Evolutionary conservation across 1,139 yeast species (phyloP).

Genomic region (Yamadazyma mexicana): DNA sequence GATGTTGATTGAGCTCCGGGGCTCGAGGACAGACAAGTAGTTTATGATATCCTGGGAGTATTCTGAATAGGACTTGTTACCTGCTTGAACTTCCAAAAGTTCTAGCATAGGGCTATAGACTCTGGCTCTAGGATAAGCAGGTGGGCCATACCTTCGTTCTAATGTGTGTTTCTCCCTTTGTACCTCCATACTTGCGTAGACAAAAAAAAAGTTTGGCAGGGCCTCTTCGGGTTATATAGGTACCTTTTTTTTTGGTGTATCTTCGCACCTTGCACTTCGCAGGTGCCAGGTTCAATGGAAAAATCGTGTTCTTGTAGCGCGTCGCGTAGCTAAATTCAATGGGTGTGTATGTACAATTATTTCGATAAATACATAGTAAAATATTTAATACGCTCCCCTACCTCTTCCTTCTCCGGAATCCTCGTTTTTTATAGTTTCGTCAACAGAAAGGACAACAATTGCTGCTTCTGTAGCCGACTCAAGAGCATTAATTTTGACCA

Average conservation of each 20-base stretch:
- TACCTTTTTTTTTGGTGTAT: slow-evolving; percentile 2
- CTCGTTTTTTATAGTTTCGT: slow-evolving; percentile 89
- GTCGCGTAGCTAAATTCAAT: slow-evolving; percentile 6
- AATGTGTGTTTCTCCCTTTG: slow-evolving; percentile 4
- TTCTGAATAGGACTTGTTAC: slow-evolving; percentile 41
- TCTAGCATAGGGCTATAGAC: slow-evolving; percentile 46
- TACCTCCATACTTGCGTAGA: slow-evolving; percentile 4
- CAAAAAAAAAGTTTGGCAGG: neutral
- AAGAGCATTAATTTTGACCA: slow-evolving; percentile 91
- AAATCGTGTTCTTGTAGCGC: slow-evolving; percentile 12
- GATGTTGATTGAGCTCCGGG: slow-evolving; percentile 45
- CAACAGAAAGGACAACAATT: slow-evolving; percentile 84
- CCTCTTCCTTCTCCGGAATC: slow-evolving; percentile 63
- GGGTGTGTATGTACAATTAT: neutral
- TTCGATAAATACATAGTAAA: neutral
- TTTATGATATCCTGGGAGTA: slow-evolving; percentile 35
- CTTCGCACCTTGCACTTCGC: slow-evolving; percentile 8
- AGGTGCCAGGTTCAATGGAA: slow-evolving; percentile 1
- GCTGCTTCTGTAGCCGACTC: slow-evolving; percentile 98
- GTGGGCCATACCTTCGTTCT: slow-evolving; percentile 42
- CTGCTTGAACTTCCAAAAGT: slow-evolving; percentile 46
- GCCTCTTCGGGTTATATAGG: slow-evolving; percentile 4
- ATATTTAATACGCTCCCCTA: slow-evolving; percentile 48
- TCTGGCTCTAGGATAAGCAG: slow-evolving; percentile 34
- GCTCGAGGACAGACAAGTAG: slow-evolving; percentile 33